Evolutionary conservation across 805 yeast genomes (phyloP).

Genomic region (Kodamaea jinghongensis): DNA sequence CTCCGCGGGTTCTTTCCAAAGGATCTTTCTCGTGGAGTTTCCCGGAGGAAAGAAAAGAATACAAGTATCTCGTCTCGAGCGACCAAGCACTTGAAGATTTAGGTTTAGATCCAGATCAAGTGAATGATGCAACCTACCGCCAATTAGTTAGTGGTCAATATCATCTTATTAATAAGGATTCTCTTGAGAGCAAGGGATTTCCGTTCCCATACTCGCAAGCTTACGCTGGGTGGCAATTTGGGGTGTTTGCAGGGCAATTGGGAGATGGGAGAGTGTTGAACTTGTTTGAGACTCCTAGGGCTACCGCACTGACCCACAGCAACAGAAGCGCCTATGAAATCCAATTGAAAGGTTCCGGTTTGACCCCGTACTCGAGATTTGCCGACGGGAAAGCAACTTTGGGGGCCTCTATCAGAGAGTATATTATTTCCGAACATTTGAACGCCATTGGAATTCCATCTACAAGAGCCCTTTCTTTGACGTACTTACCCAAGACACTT

Average conservation of each 20-base stretch:
- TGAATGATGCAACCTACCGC: conserved; percentile 44
- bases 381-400: conserved; percentile 96
- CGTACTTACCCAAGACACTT: conserved; percentile 66
- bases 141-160: conserved; percentile 62
- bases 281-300: conserved; percentile 64
- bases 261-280: conserved; percentile 94
- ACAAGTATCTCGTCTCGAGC: conserved; percentile 57
- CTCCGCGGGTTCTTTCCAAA: conserved; percentile 38
- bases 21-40: conserved; percentile 73
- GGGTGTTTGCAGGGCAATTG: conserved; percentile 92
- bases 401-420: conserved; percentile 85
- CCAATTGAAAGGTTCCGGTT: conserved; percentile 90
- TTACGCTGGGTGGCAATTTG: conserved; percentile 96
- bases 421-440: conserved; percentile 77
- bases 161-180: conserved; percentile 25
- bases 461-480: conserved; percentile 75
- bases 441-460: conserved; percentile 82
- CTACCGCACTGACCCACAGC: conserved; percentile 5
- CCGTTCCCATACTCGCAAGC: conserved; percentile 85
- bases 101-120: conserved; percentile 45
- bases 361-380: conserved; percentile 88
- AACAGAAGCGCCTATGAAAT: conserved; percentile 53
- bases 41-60: conserved; percentile 60
- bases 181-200: conserved; percentile 16
- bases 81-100: conserved; percentile 59